Evolutionary conservation across 108 stramenopile species (phyloP), one percentile per base, ranked within the genome.

Genomic region (Nitzschia palea): DNA sequence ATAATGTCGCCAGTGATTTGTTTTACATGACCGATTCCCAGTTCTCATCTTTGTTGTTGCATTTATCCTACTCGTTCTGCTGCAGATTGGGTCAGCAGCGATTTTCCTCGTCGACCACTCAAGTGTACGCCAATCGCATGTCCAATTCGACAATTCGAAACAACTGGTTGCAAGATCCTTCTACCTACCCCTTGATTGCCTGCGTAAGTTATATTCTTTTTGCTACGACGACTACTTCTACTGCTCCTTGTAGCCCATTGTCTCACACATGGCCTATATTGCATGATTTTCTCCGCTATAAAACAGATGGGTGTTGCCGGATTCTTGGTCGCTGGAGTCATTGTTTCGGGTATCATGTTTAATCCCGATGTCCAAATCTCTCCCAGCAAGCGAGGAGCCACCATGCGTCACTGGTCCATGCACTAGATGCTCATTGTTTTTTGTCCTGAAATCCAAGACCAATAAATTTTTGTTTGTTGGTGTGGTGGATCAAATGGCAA

Each of bases 361-460:
- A 52, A 30, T 59, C 60, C 55, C 28, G 67, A 62, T 64, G 76
- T 77, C 6, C 68, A 70, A 43, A 69, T 77, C 68, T 58, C 44
- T 29, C 66, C 66, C 14, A 27, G 8, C 47, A 71, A 54, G 53
- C 70, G 70, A 26, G 67, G 67, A 25, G 34, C 57, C 10, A 34
- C 62, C 60, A 55, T 75, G 33, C 74, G 74, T 44, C 32, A 40
- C 40, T 75, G 66, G 74, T 17, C n/a, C n/a, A n/a, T n/a, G n/a
- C n/a, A n/a, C n/a, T n/a, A n/a, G n/a, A n/a, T n/a, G n/a, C n/a
- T n/a, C n/a, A n/a, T n/a, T n/a, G n/a, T n/a, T n/a, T n/a, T n/a
- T n/a, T n/a, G n/a, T n/a, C n/a, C n/a, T n/a, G n/a, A n/a, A n/a
- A n/a, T n/a, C n/a, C n/a, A n/a, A n/a, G n/a, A n/a, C n/a, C n/a